These are phyloP conservation scores for Fibroporia radiculosa DNA, from an alignment of 768 basidiomycete genomes.

Conservation along the genomic window DNA sequence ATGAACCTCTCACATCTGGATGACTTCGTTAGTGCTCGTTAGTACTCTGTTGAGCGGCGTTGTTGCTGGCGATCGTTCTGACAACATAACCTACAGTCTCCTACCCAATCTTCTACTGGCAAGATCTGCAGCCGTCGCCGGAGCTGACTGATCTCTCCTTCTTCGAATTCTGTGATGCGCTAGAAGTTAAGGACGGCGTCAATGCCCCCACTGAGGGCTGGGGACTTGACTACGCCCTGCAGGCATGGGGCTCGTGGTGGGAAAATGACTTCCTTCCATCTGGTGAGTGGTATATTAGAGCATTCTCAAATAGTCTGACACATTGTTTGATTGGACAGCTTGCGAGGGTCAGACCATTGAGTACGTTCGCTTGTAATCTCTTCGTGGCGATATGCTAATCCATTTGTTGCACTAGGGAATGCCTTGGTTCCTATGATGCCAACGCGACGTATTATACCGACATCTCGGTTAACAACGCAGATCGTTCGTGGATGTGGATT, in stretches of 20 bases:
- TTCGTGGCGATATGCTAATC: constrained; percentile 1
- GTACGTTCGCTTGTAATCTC: too few relatives aligned
- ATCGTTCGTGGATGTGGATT: constrained; percentile 68
- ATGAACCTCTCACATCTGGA: constrained; percentile 53
- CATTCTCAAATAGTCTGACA: not conserved
- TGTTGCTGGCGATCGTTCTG: not conserved
- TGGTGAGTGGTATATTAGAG: constrained; percentile 28
- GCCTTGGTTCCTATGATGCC: constrained; percentile 35
- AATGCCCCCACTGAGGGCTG: constrained; percentile 45
- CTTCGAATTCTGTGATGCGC: constrained; percentile 57
- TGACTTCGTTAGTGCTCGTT: constrained; percentile 54
- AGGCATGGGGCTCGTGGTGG: constrained; percentile 56
- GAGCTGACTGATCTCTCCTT: constrained; percentile 40
- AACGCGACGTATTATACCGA: constrained; percentile 40
- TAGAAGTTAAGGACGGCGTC: constrained; percentile 55
- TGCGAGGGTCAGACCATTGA: too few relatives aligned
- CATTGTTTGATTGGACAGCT: too few relatives aligned
- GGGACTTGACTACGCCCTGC: constrained; percentile 55
- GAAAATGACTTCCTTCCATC: constrained; percentile 31
- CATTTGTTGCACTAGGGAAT: constrained; percentile 22
- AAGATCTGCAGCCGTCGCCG: constrained; percentile 42
- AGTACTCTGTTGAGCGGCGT: constrained; percentile 14
- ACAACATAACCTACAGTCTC: constrained; percentile 17
- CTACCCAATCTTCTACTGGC: constrained; percentile 62
- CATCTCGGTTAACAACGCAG: constrained; percentile 43